Conservation (phyloP, 805 yeast genomes). For the Monosporozyma yasuniensis region DNA sequence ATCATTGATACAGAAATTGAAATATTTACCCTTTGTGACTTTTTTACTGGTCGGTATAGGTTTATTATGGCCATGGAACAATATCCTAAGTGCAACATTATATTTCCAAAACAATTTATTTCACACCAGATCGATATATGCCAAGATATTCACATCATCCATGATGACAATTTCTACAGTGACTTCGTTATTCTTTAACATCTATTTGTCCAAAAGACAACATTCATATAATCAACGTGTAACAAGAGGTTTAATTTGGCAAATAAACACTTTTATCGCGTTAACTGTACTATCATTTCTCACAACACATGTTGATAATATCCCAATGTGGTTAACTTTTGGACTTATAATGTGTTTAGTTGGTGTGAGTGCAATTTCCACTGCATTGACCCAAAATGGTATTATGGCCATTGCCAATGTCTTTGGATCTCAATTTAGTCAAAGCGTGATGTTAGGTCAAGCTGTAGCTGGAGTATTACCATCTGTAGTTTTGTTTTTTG, state of each 20-base stretch:
- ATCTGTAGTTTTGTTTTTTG: conserved; percentile 42
- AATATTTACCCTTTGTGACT: conserved; percentile 39
- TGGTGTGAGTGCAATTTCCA: conserved; percentile 58
- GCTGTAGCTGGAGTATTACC: conserved; percentile 93
- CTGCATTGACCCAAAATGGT: conserved; percentile 83
- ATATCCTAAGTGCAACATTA: conserved; percentile 76
- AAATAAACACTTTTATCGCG: conserved; percentile 46
- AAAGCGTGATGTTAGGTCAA: conserved; percentile 90
- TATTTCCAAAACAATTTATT: conserved; percentile 59
- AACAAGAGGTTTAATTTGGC: conserved; percentile 48
- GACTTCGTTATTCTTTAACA: conserved; percentile 50
- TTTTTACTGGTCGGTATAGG: conserved; percentile 68
- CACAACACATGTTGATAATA: conserved; percentile 5
- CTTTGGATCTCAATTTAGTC: conserved; percentile 68
- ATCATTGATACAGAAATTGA: conserved; percentile 13
- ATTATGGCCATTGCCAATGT: conserved; percentile 78
- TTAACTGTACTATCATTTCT: conserved; percentile 36
- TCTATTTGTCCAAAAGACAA: conserved; percentile 58
- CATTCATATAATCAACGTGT: conserved; percentile 48
- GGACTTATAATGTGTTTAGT: conserved; percentile 53
- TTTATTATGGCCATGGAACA: conserved; percentile 94
- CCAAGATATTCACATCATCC: conserved; percentile 61
- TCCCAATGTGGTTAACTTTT: conserved; percentile 29
- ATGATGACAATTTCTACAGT: conserved; percentile 84
- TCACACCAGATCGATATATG: conserved; percentile 38